Evolutionary conservation across 73 alveolate species (phyloP), one percentile per base, ranked within the genome.

Genomic region (Uronychia binucleata): DNA sequence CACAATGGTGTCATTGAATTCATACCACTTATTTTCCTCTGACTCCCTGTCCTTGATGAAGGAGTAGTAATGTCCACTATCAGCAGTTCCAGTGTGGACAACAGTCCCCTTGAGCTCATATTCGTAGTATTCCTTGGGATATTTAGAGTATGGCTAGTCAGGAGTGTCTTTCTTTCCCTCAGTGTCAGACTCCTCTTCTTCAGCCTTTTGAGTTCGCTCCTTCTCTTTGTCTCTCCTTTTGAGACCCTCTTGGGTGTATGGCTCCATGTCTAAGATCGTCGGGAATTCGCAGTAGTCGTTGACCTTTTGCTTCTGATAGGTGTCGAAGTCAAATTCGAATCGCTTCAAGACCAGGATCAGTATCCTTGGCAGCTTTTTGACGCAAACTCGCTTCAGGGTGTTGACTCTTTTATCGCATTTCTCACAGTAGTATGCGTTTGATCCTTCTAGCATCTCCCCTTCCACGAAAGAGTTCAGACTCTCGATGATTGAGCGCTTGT

Each of bases 251-350:
- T 97, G 96, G 27, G 99, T 96, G 95, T 92, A 98, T 46, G 98
- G 98, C 81, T 94, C 96, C 97, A 98, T 91, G 93, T 97, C 97
- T 26, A 98, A 80, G 60, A 91, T 98, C 67, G 82, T 81, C 26
- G 99, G 99, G 93, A 98, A 98, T 80, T 96, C 99, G 80, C 97
- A 96, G 91, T 95, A 94, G 88, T 97, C 99, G 90, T 98, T 98
- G 34, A 98, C 97, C 76, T 98, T 98, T 0, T 92, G 96, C 88
- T 96, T 96, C 78, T 85, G 92, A 98, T 96, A 94, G 32, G 94
- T 92, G 82, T 98, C 98, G 90, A 90, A 98, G 90, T 98, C 97
- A 83, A 97, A 98, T 78, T 98, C 99, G 60, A 98, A 97, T 83
- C 99, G 93, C 85, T 96, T 97, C 67, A 98, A 83, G 0, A 96